A percentile compares a stretch with the other conserved stretches of the same genome.
phyloP scores from a whole-genome alignment of 2,329 filamentous ascomycete species.

The Cercospora sp. region DNA sequence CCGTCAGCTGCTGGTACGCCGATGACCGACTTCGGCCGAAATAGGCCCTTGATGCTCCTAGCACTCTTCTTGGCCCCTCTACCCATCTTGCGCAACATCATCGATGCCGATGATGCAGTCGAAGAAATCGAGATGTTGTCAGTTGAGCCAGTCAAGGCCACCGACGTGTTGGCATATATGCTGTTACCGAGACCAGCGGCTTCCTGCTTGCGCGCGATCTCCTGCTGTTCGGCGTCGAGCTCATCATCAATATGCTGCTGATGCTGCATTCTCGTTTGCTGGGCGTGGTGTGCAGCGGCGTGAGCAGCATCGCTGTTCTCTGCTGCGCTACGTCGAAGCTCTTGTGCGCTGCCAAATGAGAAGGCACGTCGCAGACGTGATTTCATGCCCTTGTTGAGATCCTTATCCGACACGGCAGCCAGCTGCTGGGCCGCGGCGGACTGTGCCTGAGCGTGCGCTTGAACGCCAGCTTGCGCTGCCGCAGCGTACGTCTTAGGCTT shows the following conservation, averaged over 20 bases:
- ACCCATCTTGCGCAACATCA: constrained; percentile 98
- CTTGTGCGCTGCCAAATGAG: constrained; percentile 93
- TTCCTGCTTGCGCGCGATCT: constrained; percentile 90
- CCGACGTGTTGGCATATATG: constrained; percentile 74
- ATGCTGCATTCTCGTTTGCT: constrained; percentile 34
- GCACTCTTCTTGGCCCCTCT: constrained; percentile 95
- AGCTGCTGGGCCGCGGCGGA: constrained; percentile 79
- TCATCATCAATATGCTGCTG: constrained; percentile 36
- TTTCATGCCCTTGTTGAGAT: constrained; percentile 76
- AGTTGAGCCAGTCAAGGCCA: constrained; percentile 81
- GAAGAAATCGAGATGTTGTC: constrained; percentile 93
- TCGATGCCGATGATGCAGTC: constrained; percentile 82
- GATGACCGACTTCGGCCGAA: constrained; percentile 88
- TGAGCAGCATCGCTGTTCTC: constrained; percentile 53
- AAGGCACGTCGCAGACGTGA: constrained; percentile 86
- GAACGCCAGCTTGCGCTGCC: constrained; percentile 31
- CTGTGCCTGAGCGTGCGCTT: constrained; percentile 11
- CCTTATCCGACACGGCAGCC: constrained; percentile 81
- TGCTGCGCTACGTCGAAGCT: constrained; percentile 74
- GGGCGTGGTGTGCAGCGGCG: constrained; percentile 27
- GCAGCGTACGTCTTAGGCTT: constrained; percentile 37
- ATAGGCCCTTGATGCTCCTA: constrained; percentile 87
- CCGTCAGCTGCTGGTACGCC: constrained; percentile 73
- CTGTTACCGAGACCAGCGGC: constrained; percentile 86
- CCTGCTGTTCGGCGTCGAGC: constrained; percentile 78